Conservation (phyloP, 1,139 yeast genomes). For the Protomyces inouyei region DNA sequence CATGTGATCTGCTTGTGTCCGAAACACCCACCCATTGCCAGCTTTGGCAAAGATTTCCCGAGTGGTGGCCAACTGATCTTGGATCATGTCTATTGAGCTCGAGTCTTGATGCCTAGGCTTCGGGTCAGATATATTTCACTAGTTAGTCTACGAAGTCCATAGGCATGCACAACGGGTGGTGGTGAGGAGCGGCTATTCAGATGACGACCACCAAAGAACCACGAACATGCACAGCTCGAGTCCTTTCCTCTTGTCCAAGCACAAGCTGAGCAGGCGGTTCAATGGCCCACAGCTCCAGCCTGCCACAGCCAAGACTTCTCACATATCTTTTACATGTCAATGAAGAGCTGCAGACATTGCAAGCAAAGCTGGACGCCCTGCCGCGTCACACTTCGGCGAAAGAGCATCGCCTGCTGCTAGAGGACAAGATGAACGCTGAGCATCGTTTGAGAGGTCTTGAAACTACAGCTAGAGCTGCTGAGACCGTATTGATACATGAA, state of each 20-base stretch:
- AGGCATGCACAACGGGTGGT: too few relatives aligned
- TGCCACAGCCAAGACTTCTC: neutral
- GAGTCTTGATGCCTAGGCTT: too few relatives aligned
- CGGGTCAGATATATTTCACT: too few relatives aligned
- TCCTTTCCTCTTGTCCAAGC: neutral
- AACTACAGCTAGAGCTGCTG: neutral
- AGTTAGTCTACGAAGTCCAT: too few relatives aligned
- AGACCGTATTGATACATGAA: neutral
- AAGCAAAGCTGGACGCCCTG: neutral
- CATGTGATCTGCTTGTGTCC: too few relatives aligned
- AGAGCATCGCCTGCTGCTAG: neutral
- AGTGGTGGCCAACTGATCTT: too few relatives aligned
- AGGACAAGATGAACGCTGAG: neutral
- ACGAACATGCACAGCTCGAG: too few relatives aligned
- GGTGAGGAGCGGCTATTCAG: too few relatives aligned
- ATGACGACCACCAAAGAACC: too few relatives aligned
- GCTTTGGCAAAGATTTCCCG: too few relatives aligned
- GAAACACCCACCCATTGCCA: too few relatives aligned
- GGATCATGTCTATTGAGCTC: too few relatives aligned
- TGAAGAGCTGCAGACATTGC: neutral
- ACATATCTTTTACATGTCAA: neutral
- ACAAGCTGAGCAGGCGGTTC: neutral
- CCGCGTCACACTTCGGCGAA: neutral
- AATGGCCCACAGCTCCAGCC: neutral
- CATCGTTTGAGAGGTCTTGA: neutral